Evolutionary conservation across 2,329 filamentous ascomycete genomes (phyloP).

Genomic region (Hymenoscyphus infarciens): DNA sequence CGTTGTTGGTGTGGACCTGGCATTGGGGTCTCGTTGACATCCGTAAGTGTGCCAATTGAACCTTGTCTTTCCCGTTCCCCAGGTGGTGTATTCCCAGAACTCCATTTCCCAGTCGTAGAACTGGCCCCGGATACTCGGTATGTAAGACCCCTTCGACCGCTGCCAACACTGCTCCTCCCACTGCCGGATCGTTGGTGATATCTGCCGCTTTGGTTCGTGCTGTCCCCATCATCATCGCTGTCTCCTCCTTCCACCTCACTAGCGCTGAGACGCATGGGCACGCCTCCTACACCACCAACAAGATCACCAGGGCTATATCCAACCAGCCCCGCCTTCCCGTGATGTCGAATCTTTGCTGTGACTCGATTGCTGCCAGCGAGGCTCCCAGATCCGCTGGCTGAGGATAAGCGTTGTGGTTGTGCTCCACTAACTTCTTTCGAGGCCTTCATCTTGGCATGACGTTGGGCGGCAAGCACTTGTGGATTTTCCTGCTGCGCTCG

Average conservation of each 20-base stretch:
- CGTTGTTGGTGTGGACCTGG: slow-evolving; percentile 15
- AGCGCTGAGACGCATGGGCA: slow-evolving; percentile 89
- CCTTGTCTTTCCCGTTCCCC: slow-evolving; percentile 30
- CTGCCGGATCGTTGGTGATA: slow-evolving; percentile 70
- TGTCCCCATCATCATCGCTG: slow-evolving; percentile 67
- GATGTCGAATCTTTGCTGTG: slow-evolving; percentile 82
- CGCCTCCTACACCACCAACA: slow-evolving; percentile 66
- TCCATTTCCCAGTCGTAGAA: slow-evolving; percentile 39
- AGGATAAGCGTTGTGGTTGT: slow-evolving; percentile 38
- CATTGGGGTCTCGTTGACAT: slow-evolving; percentile 31
- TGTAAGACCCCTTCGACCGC: slow-evolving; percentile 38
- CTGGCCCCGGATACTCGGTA: slow-evolving; percentile 39
- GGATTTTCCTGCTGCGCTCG: slow-evolving; percentile 90
- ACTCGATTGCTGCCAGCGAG: slow-evolving; percentile 49
- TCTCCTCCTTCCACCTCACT: slow-evolving; percentile 90
- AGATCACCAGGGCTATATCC: slow-evolving; percentile 75
- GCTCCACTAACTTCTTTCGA: slow-evolving; percentile 72
- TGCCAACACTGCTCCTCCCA: slow-evolving; percentile 59
- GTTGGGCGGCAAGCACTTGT: slow-evolving; percentile 74
- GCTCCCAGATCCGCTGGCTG: slow-evolving; percentile 34
- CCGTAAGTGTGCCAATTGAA: slow-evolving; percentile 27
- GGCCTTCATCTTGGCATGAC: slow-evolving; percentile 82
- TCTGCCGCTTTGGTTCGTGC: slow-evolving; percentile 43
- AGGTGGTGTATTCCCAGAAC: slow-evolving; percentile 43
- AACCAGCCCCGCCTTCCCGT: slow-evolving; percentile 72